Conservation (phyloP, 768 basidiomycete species). For the Pulveroboletus frians region DNA sequence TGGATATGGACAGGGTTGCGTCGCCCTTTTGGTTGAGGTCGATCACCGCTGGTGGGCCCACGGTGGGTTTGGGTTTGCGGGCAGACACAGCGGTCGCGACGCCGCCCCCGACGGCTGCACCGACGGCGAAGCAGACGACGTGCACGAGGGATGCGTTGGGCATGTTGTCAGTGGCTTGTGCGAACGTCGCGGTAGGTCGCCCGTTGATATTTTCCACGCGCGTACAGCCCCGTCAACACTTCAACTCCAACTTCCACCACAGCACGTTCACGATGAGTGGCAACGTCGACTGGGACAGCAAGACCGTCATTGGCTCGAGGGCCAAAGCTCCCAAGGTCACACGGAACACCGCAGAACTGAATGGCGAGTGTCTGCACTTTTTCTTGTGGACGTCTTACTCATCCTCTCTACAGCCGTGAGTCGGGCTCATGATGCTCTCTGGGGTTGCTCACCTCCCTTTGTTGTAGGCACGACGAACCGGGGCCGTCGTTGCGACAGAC, state of each 20-base stretch:
- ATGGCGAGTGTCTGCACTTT: slow-evolving; percentile 34
- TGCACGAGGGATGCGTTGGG: slow-evolving; percentile 48
- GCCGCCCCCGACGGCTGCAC: slow-evolving; percentile 76
- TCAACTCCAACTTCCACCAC: slow-evolving; percentile 6
- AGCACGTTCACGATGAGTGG: slow-evolving; percentile 34
- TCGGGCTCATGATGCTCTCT: slow-evolving; percentile 10
- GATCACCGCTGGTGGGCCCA: slow-evolving; percentile 32
- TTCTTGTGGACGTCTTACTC: slow-evolving; percentile 1
- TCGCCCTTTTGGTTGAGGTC: slow-evolving; percentile 43
- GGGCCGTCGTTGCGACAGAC: slow-evolving; percentile 76
- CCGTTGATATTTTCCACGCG: no score
- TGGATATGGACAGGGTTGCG: slow-evolving; percentile 40
- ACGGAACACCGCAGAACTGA: slow-evolving; percentile 56
- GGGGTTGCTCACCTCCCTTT: slow-evolving; percentile 4
- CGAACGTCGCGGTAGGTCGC: no score
- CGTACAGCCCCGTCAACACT: no score
- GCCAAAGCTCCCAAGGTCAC: slow-evolving; percentile 57
- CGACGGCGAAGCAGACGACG: slow-evolving; percentile 75
- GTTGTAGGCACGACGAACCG: slow-evolving; percentile 64
- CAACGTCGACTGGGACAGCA: slow-evolving; percentile 64
- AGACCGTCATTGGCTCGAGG: slow-evolving; percentile 68
- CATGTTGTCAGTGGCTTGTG: slow-evolving; percentile 33
- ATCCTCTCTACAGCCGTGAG: slow-evolving; percentile 47
- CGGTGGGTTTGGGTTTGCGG: slow-evolving; percentile 22
- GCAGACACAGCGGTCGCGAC: slow-evolving; percentile 48